phyloP scores from a whole-genome alignment of 768 basidiomycete genomes.

The Exsudoporus frostii region DNA sequence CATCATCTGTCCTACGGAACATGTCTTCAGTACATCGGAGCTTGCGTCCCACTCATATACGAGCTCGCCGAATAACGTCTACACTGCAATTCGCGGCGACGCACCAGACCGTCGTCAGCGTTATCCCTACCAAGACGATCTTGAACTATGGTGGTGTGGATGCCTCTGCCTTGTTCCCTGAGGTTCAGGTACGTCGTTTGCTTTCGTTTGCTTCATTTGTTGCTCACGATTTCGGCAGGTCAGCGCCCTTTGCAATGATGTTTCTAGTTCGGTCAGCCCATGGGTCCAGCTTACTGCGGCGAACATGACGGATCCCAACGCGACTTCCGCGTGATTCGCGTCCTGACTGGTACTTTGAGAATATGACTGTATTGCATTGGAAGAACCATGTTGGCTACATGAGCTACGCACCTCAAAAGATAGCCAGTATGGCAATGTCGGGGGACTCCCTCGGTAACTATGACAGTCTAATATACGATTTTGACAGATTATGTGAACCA shows the following conservation, averaged over 20 bases:
- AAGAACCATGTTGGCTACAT: constrained; percentile 83
- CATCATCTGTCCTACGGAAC: constrained; percentile 95
- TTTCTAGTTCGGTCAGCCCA: constrained; percentile 74
- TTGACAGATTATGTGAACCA: constrained; percentile 74
- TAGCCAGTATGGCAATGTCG: constrained; percentile 65
- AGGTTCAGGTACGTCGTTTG: constrained; percentile 68
- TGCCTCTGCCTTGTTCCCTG: constrained; percentile 81
- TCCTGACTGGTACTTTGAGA: constrained; percentile 97
- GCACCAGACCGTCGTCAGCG: constrained; percentile 65
- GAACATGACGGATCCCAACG: constrained; percentile 74
- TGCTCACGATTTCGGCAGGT: constrained; percentile 46
- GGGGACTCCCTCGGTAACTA: constrained; percentile 89
- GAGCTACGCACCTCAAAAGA: constrained; percentile 74
- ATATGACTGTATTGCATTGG: constrained; percentile 91
- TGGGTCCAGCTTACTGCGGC: constrained; percentile 74
- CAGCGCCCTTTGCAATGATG: constrained; percentile 87
- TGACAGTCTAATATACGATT: constrained; percentile 86
- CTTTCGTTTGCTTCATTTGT: background rate
- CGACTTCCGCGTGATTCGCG: constrained; percentile 94
- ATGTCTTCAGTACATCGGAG: constrained; percentile 82
- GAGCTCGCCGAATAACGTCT: constrained; percentile 69
- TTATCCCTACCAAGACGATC: constrained; percentile 72
- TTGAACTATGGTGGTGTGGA: constrained; percentile 80
- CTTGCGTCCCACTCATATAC: constrained; percentile 63
- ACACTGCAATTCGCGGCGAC: constrained; percentile 57